These are phyloP conservation scores for Crithidia mellificae DNA, from an alignment of 208 protist genomes.

Conservation along the genomic window DNA sequence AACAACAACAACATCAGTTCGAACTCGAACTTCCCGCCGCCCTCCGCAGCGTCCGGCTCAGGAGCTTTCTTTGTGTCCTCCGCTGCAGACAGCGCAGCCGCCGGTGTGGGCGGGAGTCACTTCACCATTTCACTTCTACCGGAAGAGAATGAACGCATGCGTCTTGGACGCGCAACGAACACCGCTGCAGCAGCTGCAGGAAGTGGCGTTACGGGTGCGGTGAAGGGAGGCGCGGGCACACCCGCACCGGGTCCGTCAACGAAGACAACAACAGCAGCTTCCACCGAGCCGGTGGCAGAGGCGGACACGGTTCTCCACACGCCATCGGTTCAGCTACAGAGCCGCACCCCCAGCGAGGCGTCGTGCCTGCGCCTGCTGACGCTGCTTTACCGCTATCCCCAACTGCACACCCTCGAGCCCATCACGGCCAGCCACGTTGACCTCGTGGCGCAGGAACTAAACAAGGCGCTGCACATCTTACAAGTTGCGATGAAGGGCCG, in stretches of 20 bases:
- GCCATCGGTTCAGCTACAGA: conserved; percentile 10
- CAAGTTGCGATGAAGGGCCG: conserved; percentile 31
- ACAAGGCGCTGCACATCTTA: conserved; percentile 53
- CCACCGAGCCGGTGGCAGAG: no score
- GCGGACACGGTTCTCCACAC: conserved; percentile 22
- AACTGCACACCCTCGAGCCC: conserved; percentile 37
- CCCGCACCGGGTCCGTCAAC: background rate
- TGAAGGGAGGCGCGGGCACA: background rate
- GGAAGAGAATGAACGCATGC: conserved; percentile 9
- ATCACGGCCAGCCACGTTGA: conserved; percentile 26
- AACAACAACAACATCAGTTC: no score
- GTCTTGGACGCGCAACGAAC: background rate
- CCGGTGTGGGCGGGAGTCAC: background rate
- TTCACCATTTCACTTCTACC: conserved; percentile 4
- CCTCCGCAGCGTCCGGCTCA: background rate
- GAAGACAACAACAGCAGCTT: no score
- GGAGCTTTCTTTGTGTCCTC: background rate
- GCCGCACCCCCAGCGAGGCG: conserved; percentile 24
- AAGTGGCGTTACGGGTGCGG: no score
- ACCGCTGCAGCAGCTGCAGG: no score
- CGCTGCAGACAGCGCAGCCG: background rate
- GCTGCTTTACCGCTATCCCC: conserved; percentile 34
- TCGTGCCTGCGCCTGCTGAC: conserved; percentile 36
- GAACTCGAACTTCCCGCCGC: background rate
- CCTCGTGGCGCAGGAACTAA: conserved; percentile 47